Conservation (phyloP, 768 basidiomycete genomes). For the Fomitopsis serialis region DNA sequence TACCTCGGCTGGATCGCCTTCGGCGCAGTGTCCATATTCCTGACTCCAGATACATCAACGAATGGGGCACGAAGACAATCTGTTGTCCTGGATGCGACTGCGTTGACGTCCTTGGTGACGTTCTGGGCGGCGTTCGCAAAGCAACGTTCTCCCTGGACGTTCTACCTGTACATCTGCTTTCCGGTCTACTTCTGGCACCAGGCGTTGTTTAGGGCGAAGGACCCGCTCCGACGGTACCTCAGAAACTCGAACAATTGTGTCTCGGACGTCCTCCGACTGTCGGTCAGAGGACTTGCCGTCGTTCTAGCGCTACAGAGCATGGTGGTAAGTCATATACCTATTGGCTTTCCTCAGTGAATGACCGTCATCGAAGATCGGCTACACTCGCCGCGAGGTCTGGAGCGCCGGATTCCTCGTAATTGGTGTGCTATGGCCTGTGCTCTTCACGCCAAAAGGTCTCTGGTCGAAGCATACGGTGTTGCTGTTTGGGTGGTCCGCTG, state of each 20-base stretch:
- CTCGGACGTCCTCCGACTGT: conserved; percentile 5
- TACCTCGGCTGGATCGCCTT: conserved; percentile 79
- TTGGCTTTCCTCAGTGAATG: neutral
- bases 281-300: conserved; percentile 28
- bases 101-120: conserved; percentile 20
- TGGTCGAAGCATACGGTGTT: conserved; percentile 23
- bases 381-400: conserved; percentile 70
- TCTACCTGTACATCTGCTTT: conserved; percentile 71
- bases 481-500: conserved; percentile 37
- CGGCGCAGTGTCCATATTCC: conserved; percentile 51
- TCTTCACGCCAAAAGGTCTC: conserved; percentile 38
- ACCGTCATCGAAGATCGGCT: conserved; percentile 40
- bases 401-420: conserved; percentile 56
- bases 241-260: neutral
- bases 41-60: conserved; percentile 34
- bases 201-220: conserved; percentile 23
- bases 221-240: conserved; percentile 3
- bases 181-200: conserved; percentile 76
- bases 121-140: conserved; percentile 50
- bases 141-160: conserved; percentile 66
- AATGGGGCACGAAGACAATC: conserved; percentile 10
- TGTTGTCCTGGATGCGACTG: neutral
- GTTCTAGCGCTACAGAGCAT: conserved; percentile 52
- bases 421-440: conserved; percentile 61
- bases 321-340: conserved; percentile 49